Evolutionary conservation across 768 basidiomycete species (phyloP), one percentile per base, ranked within the genome.

Genomic region (Hygrophorus pudorinus): DNA sequence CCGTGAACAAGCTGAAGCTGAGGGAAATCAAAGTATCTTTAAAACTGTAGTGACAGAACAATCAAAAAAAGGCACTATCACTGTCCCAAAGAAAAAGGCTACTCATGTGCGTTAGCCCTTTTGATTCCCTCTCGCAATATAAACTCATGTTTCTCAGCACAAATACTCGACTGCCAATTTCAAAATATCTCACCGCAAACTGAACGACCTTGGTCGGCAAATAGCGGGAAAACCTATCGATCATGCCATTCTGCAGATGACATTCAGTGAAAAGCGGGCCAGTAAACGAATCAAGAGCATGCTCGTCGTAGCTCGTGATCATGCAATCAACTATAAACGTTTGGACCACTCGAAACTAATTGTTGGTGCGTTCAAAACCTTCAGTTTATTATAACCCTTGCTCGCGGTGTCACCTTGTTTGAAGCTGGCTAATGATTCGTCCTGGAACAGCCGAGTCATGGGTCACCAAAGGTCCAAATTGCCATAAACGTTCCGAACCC

Each of bases 241-340:
- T 65, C 79, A 83, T 52, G 94, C 94, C 29, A 94, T 99, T 58
- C 68, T 97, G 46, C 94, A 99, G 56, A 93, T 98, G 88, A 77
- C 85, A 59, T 97, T 96, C 62, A 89, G 85, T 50, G 85, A 93
- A 61, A 99, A 99, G 65, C 76, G 89, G 17, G 89, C 85, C 11
- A 82, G 88, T 51, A 73, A 69, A 38, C 80, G 89, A 48, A 78
- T 99, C 47, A 81, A 89, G 74, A 86, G 82, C 53, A 90, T 90
- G 76, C 73, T 98, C 36, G 79, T 78, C 10, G 77, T 85, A 1
- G 92, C 91, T 2, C 84, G 86, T 56, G 79, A 91, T 57, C 85
- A 93, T 54, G 94, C 93, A 0, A 65, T 65, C 21, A 70, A 78
- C 31, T 81, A 83, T 56, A 91, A 93, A 65, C 76, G 75, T 24